These are phyloP conservation scores for Rhodotorula sp. DNA, from an alignment of 1,284 basidiomycete genomes.

Conservation along the genomic window DNA sequence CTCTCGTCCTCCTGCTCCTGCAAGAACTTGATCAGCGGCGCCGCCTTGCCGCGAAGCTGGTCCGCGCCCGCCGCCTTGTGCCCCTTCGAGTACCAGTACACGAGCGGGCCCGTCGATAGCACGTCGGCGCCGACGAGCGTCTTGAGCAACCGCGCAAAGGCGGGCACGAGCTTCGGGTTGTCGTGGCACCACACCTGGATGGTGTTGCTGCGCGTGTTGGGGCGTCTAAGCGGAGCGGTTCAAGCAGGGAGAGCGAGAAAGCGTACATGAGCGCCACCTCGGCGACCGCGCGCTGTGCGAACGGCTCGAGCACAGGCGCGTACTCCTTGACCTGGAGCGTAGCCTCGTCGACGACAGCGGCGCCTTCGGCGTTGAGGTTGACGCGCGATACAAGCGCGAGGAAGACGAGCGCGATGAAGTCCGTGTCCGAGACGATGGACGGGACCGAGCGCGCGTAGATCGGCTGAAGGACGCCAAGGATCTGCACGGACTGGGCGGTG, in stretches of 20 bases:
- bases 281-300: slow-evolving; percentile 80
- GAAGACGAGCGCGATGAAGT: slow-evolving; percentile 60
- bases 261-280: slow-evolving; percentile 76
- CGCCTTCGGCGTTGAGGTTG: slow-evolving; percentile 82
- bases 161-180: slow-evolving; percentile 88
- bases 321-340: slow-evolving; percentile 70
- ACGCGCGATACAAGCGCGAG: slow-evolving; percentile 78
- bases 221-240: background rate
- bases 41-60: slow-evolving; percentile 87
- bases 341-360: slow-evolving; percentile 68
- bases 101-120: slow-evolving; percentile 90
- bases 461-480: slow-evolving; percentile 69
- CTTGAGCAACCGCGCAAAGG: slow-evolving; percentile 92
- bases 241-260: too few species aligned
- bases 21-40: slow-evolving; percentile 86
- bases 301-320: slow-evolving; percentile 75
- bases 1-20: slow-evolving; percentile 79
- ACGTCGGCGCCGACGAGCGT: slow-evolving; percentile 94
- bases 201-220: slow-evolving; percentile 60
- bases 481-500: background rate
- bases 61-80: slow-evolving; percentile 91
- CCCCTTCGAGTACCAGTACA: slow-evolving; percentile 97
- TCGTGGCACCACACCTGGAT: slow-evolving; percentile 94
- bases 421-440: slow-evolving; percentile 65
- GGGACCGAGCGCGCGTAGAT: slow-evolving; percentile 54